These are phyloP conservation scores for Pelargonium myrrhifolium DNA, from an alignment of 441 rosid species.

Conservation along the genomic window DNA sequence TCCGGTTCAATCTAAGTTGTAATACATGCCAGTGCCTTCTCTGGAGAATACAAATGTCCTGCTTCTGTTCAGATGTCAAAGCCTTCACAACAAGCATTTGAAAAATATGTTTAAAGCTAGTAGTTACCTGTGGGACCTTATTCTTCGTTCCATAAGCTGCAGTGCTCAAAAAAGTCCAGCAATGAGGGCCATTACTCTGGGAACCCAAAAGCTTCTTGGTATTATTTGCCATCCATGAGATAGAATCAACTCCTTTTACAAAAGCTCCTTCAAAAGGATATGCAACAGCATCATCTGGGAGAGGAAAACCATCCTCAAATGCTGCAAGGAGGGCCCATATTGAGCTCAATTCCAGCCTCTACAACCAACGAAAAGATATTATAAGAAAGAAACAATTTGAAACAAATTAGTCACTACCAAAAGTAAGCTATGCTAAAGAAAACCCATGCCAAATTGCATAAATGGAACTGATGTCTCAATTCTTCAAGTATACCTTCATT, in stretches of 20 bases:
- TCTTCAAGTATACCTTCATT: conserved; percentile 60
- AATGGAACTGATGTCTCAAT: background rate
- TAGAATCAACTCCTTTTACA: conserved; percentile 68
- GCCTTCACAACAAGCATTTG: background rate
- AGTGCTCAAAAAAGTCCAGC: conserved; percentile 89
- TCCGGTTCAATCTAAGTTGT: background rate
- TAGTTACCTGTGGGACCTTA: conserved; percentile 87
- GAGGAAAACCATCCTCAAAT: conserved; percentile 71
- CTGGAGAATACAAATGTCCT: background rate
- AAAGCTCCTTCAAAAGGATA: conserved; percentile 73
- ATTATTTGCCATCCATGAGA: conserved; percentile 94
- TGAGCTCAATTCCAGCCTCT: conserved; percentile 76
- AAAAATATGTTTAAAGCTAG: background rate
- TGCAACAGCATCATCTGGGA: conserved; percentile 24
- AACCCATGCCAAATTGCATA: background rate
- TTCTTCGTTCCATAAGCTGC: conserved; percentile 68
- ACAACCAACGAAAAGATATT: conserved; percentile 9
- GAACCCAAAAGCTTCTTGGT: conserved; percentile 51
- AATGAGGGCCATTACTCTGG: conserved; percentile 36
- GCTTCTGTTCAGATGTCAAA: background rate
- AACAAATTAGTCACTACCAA: background rate
- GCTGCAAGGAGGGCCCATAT: conserved; percentile 98
- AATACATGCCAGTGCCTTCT: background rate
- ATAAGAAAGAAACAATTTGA: conserved; percentile 3
- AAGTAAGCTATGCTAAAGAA: background rate